A percentile compares a stretch with the other conserved stretches of the same genome.
Conservation (phyloP, 1,284 basidiomycete species). For the Puccinia polysora region DNA sequence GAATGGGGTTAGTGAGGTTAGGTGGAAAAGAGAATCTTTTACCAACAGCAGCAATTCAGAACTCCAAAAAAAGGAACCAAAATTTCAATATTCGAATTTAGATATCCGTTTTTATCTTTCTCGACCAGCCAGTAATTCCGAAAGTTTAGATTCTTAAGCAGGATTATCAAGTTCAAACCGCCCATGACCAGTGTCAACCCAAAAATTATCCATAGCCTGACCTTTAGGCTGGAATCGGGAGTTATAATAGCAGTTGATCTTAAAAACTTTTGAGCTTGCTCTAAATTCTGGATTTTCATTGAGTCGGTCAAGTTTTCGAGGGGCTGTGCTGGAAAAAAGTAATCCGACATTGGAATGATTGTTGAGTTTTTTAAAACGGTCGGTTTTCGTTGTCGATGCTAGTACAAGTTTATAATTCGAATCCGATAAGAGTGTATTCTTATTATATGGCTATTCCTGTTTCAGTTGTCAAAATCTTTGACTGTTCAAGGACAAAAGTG, state of each 20-base stretch:
- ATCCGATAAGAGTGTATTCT: too few relatives aligned
- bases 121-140: slow-evolving; percentile 13
- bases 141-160: slow-evolving; percentile 1
- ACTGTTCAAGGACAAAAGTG: too few relatives aligned
- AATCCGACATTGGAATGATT: too few relatives aligned
- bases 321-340: too few relatives aligned
- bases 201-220: slow-evolving; percentile 12
- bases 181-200: slow-evolving; percentile 1
- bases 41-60: slow-evolving; percentile 7
- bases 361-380: too few relatives aligned
- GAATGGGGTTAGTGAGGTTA: neutral
- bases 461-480: too few relatives aligned
- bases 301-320: too few relatives aligned
- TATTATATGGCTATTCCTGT: too few relatives aligned
- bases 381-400: too few relatives aligned
- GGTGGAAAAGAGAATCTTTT: neutral
- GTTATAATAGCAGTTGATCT: neutral
- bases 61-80: slow-evolving; percentile 16
- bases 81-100: slow-evolving; percentile 1
- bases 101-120: neutral
- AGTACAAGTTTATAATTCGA: too few relatives aligned
- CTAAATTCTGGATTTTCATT: neutral
- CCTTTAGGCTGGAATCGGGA: neutral
- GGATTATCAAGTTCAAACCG: neutral
- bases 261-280: neutral